These are phyloP conservation scores for Cytospora leucostoma DNA, from an alignment of 2,329 filamentous ascomycete genomes.

Conservation along the genomic window DNA sequence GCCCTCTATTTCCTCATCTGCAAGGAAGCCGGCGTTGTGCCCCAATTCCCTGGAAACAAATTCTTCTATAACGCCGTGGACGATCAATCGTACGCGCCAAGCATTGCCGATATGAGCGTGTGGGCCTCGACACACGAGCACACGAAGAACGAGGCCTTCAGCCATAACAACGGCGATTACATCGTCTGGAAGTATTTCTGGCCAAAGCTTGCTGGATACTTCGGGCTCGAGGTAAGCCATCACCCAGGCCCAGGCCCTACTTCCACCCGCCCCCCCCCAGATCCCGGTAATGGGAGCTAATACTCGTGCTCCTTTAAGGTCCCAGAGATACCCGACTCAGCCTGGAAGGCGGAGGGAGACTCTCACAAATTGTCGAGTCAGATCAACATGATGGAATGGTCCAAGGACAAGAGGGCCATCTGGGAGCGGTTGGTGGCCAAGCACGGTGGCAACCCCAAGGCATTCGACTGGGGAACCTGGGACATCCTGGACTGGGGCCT, in stretches of 20 bases:
- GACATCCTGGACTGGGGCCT: constrained; percentile 26
- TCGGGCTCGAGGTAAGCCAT: constrained; percentile 31
- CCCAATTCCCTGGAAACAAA: constrained; percentile 34
- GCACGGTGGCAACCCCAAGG: constrained; percentile 25
- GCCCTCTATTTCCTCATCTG: constrained; percentile 36
- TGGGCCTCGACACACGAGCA: constrained; percentile 31
- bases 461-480: constrained; percentile 29
- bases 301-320: neutral
- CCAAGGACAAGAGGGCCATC: constrained; percentile 22
- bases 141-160: constrained; percentile 35
- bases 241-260: too few species aligned
- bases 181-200: constrained; percentile 35
- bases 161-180: constrained; percentile 35
- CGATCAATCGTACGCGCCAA: constrained; percentile 35
- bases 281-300: neutral
- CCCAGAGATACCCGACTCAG: constrained; percentile 14
- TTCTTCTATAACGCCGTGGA: constrained; percentile 35
- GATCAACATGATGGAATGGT: constrained; percentile 26
- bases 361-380: constrained; percentile 17
- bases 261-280: too few species aligned
- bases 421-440: constrained; percentile 27
- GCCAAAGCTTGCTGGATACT: constrained; percentile 31
- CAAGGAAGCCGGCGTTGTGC: constrained; percentile 30
- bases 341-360: constrained; percentile 20
- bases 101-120: constrained; percentile 34